phyloP scores from a whole-genome alignment of 768 basidiomycete species.

The Kwoniella dendrophila region DNA sequence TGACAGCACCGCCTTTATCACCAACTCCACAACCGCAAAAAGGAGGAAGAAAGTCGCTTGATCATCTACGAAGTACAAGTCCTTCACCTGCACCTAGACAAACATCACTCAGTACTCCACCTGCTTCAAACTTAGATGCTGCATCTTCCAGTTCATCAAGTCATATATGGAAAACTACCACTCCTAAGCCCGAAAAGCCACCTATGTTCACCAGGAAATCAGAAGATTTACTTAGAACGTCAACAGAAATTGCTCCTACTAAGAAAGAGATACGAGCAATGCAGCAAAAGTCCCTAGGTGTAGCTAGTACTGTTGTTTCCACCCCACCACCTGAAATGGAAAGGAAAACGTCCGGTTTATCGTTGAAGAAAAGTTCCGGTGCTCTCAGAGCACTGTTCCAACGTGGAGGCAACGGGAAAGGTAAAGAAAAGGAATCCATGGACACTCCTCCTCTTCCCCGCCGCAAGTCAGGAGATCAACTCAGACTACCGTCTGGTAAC shows the following conservation, averaged over 20 bases:
- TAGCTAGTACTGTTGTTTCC: conserved; percentile 19
- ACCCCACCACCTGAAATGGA: conserved; percentile 17
- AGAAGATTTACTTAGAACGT: conserved; percentile 34
- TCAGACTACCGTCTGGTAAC: conserved; percentile 8
- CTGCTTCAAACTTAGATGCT: conserved; percentile 21
- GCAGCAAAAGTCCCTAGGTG: conserved; percentile 33
- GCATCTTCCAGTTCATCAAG: neutral
- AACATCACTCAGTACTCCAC: conserved; percentile 37
- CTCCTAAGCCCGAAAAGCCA: conserved; percentile 17
- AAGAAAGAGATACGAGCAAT: conserved; percentile 38
- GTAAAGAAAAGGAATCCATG: conserved; percentile 48
- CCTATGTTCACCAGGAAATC: conserved; percentile 31
- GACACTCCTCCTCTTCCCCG: too few species aligned
- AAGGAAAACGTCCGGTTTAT: conserved; percentile 39
- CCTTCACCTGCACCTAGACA: conserved; percentile 27
- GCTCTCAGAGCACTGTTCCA: conserved; percentile 51
- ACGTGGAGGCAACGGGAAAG: conserved; percentile 40
- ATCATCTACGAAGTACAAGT: conserved; percentile 32
- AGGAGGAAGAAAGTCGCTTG: conserved; percentile 29
- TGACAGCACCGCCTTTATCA: conserved; percentile 36
- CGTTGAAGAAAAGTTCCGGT: conserved; percentile 50
- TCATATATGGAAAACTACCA: neutral
- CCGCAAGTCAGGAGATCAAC: too few species aligned
- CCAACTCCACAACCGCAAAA: conserved; percentile 14
- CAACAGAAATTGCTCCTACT: conserved; percentile 10